These are phyloP conservation scores for Pseudomonodictys pantanalensis DNA, from an alignment of 495 filamentous ascomycete species.

Conservation along the genomic window DNA sequence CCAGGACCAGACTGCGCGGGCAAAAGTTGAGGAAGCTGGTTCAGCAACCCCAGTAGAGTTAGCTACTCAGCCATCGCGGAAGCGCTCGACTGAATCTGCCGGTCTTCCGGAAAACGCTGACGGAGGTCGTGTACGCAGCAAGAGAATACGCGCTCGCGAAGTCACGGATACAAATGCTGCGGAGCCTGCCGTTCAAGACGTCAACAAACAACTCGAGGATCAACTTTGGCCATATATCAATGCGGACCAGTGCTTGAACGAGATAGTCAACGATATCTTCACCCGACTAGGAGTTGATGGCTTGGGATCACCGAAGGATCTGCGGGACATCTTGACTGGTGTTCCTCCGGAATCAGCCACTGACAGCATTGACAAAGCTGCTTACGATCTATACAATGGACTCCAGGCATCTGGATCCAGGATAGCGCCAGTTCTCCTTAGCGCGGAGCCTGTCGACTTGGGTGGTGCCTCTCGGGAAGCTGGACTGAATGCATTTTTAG, in stretches of 20 bases:
- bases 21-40: constrained; percentile 18
- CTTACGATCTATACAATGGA: constrained; percentile 24
- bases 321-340: constrained; percentile 21
- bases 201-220: constrained; percentile 68
- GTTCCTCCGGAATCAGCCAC: neutral
- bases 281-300: constrained; percentile 62
- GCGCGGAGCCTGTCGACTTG: constrained; percentile 26
- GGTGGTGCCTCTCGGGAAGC: constrained; percentile 36
- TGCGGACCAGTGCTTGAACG: constrained; percentile 75
- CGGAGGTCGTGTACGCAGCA: constrained; percentile 70
- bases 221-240: constrained; percentile 64
- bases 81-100: constrained; percentile 63
- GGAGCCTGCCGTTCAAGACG: constrained; percentile 58
- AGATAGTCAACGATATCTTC: constrained; percentile 62
- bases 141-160: constrained; percentile 76
- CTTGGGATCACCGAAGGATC: constrained; percentile 36
- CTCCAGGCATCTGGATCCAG: constrained; percentile 13
- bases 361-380: constrained; percentile 17
- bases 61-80: constrained; percentile 43
- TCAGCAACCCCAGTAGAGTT: constrained; percentile 17
- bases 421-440: constrained; percentile 19
- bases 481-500: constrained; percentile 71
- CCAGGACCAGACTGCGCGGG: constrained; percentile 3
- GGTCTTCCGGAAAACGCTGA: constrained; percentile 55
- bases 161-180: constrained; percentile 52